Percentiles rank a stretch among this genome's conserved stretches.
Conservation (phyloP, 371 early-diverging fungal species). For the Blakeslea trispora region DNA sequence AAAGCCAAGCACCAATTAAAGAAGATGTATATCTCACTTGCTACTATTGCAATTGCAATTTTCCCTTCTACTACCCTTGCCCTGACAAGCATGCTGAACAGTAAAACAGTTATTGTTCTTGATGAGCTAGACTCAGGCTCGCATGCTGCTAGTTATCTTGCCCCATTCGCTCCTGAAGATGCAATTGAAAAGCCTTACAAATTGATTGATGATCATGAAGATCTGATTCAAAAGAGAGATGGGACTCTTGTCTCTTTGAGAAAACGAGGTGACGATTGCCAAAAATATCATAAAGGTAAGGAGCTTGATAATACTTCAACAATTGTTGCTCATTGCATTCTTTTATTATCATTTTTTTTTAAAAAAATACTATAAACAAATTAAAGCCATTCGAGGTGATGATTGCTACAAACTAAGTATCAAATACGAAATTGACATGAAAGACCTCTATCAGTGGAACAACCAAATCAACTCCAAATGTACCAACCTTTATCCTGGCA, state of each 20-base stretch:
- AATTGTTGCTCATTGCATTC: background rate
- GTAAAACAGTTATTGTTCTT: slow-evolving; percentile 7
- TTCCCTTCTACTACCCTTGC: slow-evolving; percentile 5
- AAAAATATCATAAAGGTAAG: slow-evolving; percentile 30
- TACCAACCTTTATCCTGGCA: slow-evolving; percentile 41
- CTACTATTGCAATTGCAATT: slow-evolving; percentile 10
- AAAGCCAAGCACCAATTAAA: background rate
- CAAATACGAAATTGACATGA: slow-evolving; percentile 28
- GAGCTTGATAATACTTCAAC: background rate
- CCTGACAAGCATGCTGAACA: background rate
- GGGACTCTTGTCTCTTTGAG: slow-evolving; percentile 14
- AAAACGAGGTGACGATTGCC: slow-evolving; percentile 27
- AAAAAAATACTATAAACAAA: no score
- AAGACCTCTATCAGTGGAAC: slow-evolving; percentile 33
- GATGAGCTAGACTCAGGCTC: slow-evolving; percentile 2
- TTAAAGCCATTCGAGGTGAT: slow-evolving; percentile 32
- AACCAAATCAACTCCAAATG: slow-evolving; percentile 37
- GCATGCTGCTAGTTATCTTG: slow-evolving; percentile 23
- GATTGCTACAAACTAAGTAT: slow-evolving; percentile 35
- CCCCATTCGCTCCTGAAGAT: slow-evolving; percentile 32
- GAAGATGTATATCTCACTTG: slow-evolving; percentile 4
- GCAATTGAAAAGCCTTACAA: slow-evolving; percentile 32
- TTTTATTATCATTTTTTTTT: slow-evolving; percentile 2
- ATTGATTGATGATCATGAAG: slow-evolving; percentile 34
- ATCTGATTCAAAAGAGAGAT: slow-evolving; percentile 20